phyloP scores from a whole-genome alignment of 306 rosid species.

The Hylodesmum podocarpum region DNA sequence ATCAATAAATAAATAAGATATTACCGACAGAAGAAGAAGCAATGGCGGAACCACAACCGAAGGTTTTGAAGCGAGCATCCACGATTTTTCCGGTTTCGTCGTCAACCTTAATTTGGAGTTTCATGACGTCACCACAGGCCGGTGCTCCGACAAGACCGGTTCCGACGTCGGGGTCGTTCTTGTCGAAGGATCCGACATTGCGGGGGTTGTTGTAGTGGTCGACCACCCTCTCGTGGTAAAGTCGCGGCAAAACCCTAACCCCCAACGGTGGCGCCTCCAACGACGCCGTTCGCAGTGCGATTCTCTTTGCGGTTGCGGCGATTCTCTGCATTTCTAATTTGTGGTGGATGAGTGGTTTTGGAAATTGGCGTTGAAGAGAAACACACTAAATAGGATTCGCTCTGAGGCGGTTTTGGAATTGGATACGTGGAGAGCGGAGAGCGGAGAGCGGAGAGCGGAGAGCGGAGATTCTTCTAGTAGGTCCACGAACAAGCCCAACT shows the following conservation, averaged over 20 bases:
- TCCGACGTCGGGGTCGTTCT: slow-evolving; percentile 75
- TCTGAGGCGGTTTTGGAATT: slow-evolving; percentile 14
- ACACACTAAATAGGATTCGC: slow-evolving; percentile 4
- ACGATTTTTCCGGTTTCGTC: slow-evolving; percentile 79
- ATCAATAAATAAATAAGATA: background rate
- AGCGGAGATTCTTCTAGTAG: background rate
- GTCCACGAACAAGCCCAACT: background rate
- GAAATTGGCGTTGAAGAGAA: background rate
- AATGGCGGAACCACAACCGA: slow-evolving; percentile 97
- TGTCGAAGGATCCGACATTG: slow-evolving; percentile 91
- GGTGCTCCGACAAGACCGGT: slow-evolving; percentile 99
- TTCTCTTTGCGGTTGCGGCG: slow-evolving; percentile 49
- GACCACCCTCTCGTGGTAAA: slow-evolving; percentile 91
- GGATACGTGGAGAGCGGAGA: background rate
- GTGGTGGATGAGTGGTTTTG: background rate
- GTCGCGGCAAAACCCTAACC: slow-evolving; percentile 53
- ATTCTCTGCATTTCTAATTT: slow-evolving; percentile 57
- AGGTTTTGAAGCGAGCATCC: slow-evolving; percentile 94
- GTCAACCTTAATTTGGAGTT: slow-evolving; percentile 92
- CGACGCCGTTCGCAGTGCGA: slow-evolving; percentile 54
- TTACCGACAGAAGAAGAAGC: slow-evolving; percentile 97
- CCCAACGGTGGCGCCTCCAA: slow-evolving; percentile 32
- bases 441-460: too few species aligned
- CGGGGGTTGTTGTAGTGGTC: slow-evolving; percentile 94
- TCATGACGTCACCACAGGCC: slow-evolving; percentile 97